These are phyloP conservation scores for Trametes hirsuta DNA, from an alignment of 1,284 basidiomycete species.

Conservation along the genomic window DNA sequence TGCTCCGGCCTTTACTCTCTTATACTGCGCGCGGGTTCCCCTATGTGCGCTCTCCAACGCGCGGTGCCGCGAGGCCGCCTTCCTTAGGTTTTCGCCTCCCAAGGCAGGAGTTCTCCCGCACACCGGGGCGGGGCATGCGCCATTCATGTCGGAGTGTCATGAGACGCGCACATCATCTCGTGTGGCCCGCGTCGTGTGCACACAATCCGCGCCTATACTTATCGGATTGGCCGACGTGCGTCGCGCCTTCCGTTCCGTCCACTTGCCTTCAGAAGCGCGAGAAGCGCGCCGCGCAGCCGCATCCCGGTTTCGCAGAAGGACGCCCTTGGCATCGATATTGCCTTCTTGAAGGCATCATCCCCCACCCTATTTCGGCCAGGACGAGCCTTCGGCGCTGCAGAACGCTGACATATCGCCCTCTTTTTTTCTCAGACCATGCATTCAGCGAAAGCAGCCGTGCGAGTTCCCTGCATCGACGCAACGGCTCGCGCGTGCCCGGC, in stretches of 20 bases:
- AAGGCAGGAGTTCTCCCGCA: constrained; percentile 4
- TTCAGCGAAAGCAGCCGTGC: constrained; percentile 20
- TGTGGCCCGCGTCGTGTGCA: not conserved
- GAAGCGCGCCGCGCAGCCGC: no score
- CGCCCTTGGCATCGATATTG: no score
- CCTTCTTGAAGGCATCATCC: no score
- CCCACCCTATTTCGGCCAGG: no score
- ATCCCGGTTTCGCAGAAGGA: no score
- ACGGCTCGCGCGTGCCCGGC: not conserved
- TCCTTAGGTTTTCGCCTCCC: not conserved
- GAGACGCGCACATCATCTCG: not conserved
- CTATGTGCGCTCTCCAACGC: no score
- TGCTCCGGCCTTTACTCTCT: not conserved
- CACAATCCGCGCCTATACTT: constrained; percentile 2
- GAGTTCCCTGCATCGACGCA: constrained; percentile 14
- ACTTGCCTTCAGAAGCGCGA: no score
- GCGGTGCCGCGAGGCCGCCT: no score
- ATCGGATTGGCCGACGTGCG: not conserved
- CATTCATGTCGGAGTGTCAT: constrained; percentile 1
- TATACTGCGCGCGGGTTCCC: not conserved
- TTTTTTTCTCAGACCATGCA: constrained; percentile 18
- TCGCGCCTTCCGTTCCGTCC: not conserved
- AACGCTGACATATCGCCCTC: constrained; percentile 3
- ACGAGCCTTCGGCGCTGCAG: not conserved
- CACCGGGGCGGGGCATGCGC: not conserved